Conservation (phyloP, 768 basidiomycete genomes). For the Kwoniella mangroviensis region DNA sequence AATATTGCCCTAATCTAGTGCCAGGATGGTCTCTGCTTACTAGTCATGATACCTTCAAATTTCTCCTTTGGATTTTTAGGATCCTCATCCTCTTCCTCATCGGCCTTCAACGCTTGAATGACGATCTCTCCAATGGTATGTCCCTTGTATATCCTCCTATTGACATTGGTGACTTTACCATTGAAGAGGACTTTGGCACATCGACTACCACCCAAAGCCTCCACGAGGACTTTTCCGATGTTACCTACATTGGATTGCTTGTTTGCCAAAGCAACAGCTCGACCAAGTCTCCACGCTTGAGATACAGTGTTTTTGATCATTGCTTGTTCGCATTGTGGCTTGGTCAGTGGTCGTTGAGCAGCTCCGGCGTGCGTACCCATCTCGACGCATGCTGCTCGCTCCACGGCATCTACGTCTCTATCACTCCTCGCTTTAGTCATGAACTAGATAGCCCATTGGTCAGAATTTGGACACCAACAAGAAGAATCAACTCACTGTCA, state of each 20-base stretch:
- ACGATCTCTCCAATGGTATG: slow-evolving; percentile 51
- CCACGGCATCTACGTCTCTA: slow-evolving; percentile 60
- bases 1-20: neutral
- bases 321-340: slow-evolving; percentile 57
- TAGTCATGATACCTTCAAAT: slow-evolving; percentile 35
- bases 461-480: neutral
- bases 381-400: slow-evolving; percentile 61
- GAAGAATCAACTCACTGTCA: slow-evolving; percentile 44
- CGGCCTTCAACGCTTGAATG: slow-evolving; percentile 36
- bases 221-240: slow-evolving; percentile 59
- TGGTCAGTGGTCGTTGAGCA: slow-evolving; percentile 60
- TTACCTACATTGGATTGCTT: slow-evolving; percentile 31
- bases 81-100: slow-evolving; percentile 29
- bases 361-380: slow-evolving; percentile 64
- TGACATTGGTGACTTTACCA: slow-evolving; percentile 68
- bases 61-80: slow-evolving; percentile 50
- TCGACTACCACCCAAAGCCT: slow-evolving; percentile 36
- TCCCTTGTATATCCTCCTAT: slow-evolving; percentile 59
- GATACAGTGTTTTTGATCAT: slow-evolving; percentile 65
- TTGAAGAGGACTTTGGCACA: slow-evolving; percentile 61
- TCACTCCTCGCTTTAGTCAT: slow-evolving; percentile 63
- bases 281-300: slow-evolving; percentile 69
- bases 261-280: slow-evolving; percentile 60
- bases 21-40: slow-evolving; percentile 49
- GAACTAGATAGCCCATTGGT: slow-evolving; percentile 20